Base-by-base conservation (phyloP, 495 filamentous ascomycete genomes). In the Physcia stellaris region DNA sequence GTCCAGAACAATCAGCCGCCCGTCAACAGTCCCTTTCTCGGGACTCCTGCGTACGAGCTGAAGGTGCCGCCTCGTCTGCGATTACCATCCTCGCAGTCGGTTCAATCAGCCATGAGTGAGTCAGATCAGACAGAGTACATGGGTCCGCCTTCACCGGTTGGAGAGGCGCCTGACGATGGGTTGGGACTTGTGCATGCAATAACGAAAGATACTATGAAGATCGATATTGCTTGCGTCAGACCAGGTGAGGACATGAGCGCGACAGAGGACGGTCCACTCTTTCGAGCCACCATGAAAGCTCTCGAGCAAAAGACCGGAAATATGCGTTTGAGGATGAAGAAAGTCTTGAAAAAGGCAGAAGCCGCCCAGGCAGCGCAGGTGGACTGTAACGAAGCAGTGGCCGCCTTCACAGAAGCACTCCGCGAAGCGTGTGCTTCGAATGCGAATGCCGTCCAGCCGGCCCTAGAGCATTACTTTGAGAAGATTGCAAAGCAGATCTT, bases 391-490 rank as follows among this genome's bases (percentile, higher is more conserved):
- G 80, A 86, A 13, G 82, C 87, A 12, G 74, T 92, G 43, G 57
- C 68, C 15, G 76, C 67, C 1, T 92, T 99, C 56, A 79, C 92
- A 58, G 80, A 86, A n/a, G 78, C 86, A 12, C 65, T 99, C 30
- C 72, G 76, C 35, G 90, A 96, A 47, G 83, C 85, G 3, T 86
- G 88, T 4, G 75, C 75, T 1, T 87, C 86, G 12, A 96, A 95
- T 58, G 83, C 83, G 27, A 88, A 94, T 51, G 90, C 90, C 1
- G 88, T 99, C 16, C 83, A 90, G 52, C 90, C 90, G 11, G 90
- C 88, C 3, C 65, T 96, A 32, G 90, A 99, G 34, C 88, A 99
- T 54, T 99, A 99, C 51, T 99, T 95, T 42, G 86, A 96, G 53
- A 93, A 87, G 52, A 96, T 92, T 42, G 87, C 86, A 9, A 77